Base-by-base conservation (phyloP, 345 rosid species). In the Populus davidiana region DNA sequence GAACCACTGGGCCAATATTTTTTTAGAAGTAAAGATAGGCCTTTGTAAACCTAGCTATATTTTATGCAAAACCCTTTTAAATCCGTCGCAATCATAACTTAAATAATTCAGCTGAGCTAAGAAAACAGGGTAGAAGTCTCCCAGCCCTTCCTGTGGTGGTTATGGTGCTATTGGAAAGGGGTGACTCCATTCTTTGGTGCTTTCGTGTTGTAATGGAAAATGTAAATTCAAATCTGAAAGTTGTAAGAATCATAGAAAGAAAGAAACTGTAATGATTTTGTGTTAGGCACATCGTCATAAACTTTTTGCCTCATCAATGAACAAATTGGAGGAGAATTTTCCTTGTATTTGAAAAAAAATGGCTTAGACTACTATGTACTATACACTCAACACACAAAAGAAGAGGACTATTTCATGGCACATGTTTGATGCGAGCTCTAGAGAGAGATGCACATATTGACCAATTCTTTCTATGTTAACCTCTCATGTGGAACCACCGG, bases 401-500 rank as follows among this genome's bases (percentile, higher is more conserved):
- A 12, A 8, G 27, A 8, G 27, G 25, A 21, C 33, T 6, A 16
- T 33, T 9, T 71, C 54, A 23, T 70, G 17, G 16, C 12, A 23
- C 11, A 66, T 21, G 43, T 25, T 18, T 23, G 29, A 18, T 33
- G 36, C 16, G 39, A 1, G 18, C 31, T 8, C 27, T 25, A 12
- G 39, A 16, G 13, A 35, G 13, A 71, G 12, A 31, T 13, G 8
- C 4, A 10, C 9, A 62, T 25, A 25, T 62, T 21, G 29, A 25
- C 49, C 27, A 14, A n/a, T 18, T 49, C 62, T 7, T 8, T 14
- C 2, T 38, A 8, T 29, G 20, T 5, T 25, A 38, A 10, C 29
- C 79, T 84, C 39, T 69, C 50, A 83, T 1, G 75, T 43, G 33
- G 87, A 83, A 29, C 87, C 85, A 4, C 64, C 70, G 1, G 92